These are phyloP conservation scores for Diaporthe amygdali DNA, from an alignment of 2,329 filamentous ascomycete species.

Conservation along the genomic window DNA sequence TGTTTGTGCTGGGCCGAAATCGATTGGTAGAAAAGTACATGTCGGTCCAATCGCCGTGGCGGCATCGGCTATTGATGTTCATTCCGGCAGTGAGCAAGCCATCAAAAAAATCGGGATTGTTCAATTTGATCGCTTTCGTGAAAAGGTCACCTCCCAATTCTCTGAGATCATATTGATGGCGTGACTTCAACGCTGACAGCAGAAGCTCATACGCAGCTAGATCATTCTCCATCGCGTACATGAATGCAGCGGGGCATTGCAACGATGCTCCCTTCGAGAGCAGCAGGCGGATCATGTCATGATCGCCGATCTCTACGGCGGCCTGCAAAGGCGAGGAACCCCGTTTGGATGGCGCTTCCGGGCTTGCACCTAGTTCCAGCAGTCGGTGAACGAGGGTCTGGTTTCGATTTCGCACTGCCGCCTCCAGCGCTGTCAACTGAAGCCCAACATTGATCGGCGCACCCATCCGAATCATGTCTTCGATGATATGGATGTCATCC, in stretches of 20 bases:
- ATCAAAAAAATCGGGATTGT: not conserved
- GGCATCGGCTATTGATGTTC: not conserved
- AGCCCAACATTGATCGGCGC: fast-evolving
- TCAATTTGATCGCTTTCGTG: not conserved
- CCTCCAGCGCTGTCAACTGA: not conserved
- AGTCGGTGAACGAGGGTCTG: not conserved
- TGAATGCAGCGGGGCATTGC: not conserved
- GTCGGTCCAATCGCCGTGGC: not conserved
- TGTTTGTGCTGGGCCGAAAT: not conserved
- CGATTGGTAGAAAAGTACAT: no score
- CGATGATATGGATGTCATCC: not conserved
- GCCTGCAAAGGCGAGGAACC: not conserved
- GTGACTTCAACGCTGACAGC: not conserved
- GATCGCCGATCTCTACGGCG: not conserved
- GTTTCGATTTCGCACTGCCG: not conserved
- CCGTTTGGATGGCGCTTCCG: fast-evolving
- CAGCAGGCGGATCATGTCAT: not conserved
- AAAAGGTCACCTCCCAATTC: not conserved
- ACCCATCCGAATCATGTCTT: not conserved
- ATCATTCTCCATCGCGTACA: not conserved
- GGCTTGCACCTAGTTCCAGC: not conserved
- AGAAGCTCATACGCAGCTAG: not conserved
- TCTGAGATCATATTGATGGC: not conserved
- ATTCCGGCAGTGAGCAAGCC: not conserved
- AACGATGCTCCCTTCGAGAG: not conserved